Evolutionary conservation across 2,329 filamentous ascomycete genomes (phyloP), one percentile per base, ranked within the genome.

Genomic region (Hypoxylon sp.): DNA sequence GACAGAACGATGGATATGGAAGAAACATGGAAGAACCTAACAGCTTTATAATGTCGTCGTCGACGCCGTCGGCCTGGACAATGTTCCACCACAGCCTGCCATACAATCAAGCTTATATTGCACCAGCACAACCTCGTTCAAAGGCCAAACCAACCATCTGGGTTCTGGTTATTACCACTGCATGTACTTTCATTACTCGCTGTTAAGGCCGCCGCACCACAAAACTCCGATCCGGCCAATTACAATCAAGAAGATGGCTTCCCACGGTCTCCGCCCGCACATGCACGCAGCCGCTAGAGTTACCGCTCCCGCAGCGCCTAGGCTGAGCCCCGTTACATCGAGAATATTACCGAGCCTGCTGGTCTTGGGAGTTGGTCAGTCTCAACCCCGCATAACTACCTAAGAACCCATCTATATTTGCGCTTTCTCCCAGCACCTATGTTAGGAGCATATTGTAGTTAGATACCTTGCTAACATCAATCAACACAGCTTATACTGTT

Each of bases 211-310:
- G 51, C 64, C 52, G 38, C 61, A 60, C 12, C 32, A 63, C 40
- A 45, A 64, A 54, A 18, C 44, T 28, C 28, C 55, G 53, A 53
- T 50, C 33, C 56, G 33, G 24, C 30, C 30, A 54, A 61, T 42
- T 22, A 64, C 30, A 54, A 61, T 42, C 20, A 64, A 64, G 36
- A 59, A 45, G 20, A 71, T 71, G 69, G 58, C 64, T 38, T 56
- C 61, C 64, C 68, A 70, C 62, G 64, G 61, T 68, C 53, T 69
- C 16, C 68, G 64, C 58, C 68, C 68, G 12, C 69, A 70, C 49
- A 71, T 74, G 71, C 71, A 65, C 42, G 60, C 68, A 20, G 65
- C 71, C 63, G 62, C 66, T 9, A 67, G 67, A 53, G 62, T 57
- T 52, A 58, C 66, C 16, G 62, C 57, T 14, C 67, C 50, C 7